Evolutionary conservation across 2,329 filamentous ascomycete species (phyloP), one percentile per base, ranked within the genome.

Genomic region (Sarocladium oryzae): DNA sequence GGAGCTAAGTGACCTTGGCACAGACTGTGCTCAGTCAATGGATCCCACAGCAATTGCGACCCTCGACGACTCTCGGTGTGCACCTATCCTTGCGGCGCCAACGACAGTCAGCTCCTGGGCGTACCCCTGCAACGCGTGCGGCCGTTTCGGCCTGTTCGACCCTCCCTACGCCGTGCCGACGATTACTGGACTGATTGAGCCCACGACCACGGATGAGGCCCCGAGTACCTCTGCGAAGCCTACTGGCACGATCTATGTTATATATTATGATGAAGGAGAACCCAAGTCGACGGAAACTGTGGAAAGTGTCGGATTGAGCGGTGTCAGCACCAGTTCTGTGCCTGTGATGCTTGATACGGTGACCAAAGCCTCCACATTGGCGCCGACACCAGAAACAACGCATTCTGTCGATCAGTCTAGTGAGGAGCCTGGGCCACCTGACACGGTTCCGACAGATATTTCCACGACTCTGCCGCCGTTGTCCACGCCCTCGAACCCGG

Each of bases 41-140:
- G 43, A 48, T 18, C 43, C 43, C 3, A 48, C 43, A 3, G 43
- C 43, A 2, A 48, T 48, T 26, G 43, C 43, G 6, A 48, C 43
- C 10, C 26, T 48, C 21, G 33, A 16, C 28, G 43, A 48, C 43
- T 30, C 43, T 18, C 43, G 43, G 6, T 48, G 43, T 23, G 43
- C 43, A 13, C 43, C 43, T 9, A 33, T 48, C 28, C 43, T 48
- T 11, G 43, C 43, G 5, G 43, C 43, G n/a, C 43, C 43, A 7
- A 48, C 43, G 5, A 48, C 43, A 4, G 43, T 48, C 43, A 48
- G 43, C 43, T 32, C 43, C 2, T 48, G 43, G 43, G 43, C 43
- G 4, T 48, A 32, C n/a, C 43, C 43, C 5, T 48, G 43, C 43
- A 48, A 48, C 21, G 43, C 43, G 4, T 48, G 43, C 28, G 43